Base-by-base conservation (phyloP, 2,329 filamentous ascomycete genomes). In the Ceratocystis albifundus region DNA sequence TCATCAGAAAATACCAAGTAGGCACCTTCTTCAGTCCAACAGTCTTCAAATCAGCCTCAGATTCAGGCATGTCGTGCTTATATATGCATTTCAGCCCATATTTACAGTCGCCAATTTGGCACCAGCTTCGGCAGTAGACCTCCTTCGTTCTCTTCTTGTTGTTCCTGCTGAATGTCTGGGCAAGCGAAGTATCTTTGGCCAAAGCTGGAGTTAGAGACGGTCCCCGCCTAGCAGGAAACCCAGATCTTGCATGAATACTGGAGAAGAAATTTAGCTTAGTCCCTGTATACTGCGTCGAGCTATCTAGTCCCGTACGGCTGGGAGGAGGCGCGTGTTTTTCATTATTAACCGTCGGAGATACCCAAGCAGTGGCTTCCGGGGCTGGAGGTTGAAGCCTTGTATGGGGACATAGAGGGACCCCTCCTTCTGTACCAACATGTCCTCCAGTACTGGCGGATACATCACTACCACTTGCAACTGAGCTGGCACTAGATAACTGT, bases 51-150 rank as follows among this genome's bases (percentile, higher is more conserved):
- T 75, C 78, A 17, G 73, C 72, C 3, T 68, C 36, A 0, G 76
- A 78, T 67, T 70, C 70, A 2, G 80, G 81, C 80, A 83, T 81
- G 67, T 70, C 71, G 71, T 83, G 81, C 61, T 70, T 69, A 71
- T 76, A 79, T 3, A 74, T 74, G 71, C 81, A 83, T 7, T 71
- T 69, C 5, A 67, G 62, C 2, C 76, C 78, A 73, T 75, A 81
- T 70, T 74, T 76, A 72, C 81, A 83, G 12, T 72, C 75, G 5
- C 80, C 80, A 50, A 76, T 73, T 64, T 75, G 74, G 71, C 79
- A 81, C 79, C 79, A 83, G 71, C 79, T 74, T 12, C 76, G 75
- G 71, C 80, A 81, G 71, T 73, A 72, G 30, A 67, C 48, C 22
- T 67, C 67, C 36, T 61, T 64, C 20, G 48, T 67, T 7, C 64